A percentile compares a stretch with the other conserved stretches of the same genome.
These are phyloP conservation scores for Aspergillus egyptiacus DNA, from an alignment of 495 filamentous ascomycete genomes.

Conservation along the genomic window DNA sequence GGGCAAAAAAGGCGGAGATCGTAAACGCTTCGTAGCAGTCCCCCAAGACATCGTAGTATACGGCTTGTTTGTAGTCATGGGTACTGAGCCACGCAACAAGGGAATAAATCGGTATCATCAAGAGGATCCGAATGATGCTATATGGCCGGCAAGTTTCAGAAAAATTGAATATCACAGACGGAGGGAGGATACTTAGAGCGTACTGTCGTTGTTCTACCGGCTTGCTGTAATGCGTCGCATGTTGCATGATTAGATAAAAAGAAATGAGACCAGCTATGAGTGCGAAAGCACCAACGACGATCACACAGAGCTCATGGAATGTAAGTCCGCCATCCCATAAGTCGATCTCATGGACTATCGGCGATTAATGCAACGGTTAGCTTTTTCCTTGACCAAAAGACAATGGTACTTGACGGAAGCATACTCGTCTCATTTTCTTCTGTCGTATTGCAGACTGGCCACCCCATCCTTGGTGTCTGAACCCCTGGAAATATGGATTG, in stretches of 20 bases:
- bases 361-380: background rate
- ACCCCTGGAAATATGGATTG: background rate
- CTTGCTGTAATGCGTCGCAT: conserved; percentile 78
- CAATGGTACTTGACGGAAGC: background rate
- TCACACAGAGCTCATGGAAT: conserved; percentile 44
- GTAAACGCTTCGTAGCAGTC: conserved; percentile 93
- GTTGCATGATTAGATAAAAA: conserved; percentile 58
- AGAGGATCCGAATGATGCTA: conserved; percentile 84
- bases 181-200: conserved; percentile 28
- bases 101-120: conserved; percentile 85
- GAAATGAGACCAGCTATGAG: conserved; percentile 40
- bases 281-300: conserved; percentile 44
- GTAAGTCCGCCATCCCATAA: conserved; percentile 45
- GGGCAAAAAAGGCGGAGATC: conserved; percentile 85
- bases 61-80: conserved; percentile 68
- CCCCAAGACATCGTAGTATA: conserved; percentile 76
- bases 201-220: conserved; percentile 80
- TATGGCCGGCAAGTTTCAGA: conserved; percentile 30
- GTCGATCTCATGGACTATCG: conserved; percentile 34
- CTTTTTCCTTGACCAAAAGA: conserved; percentile 2
- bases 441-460: conserved; percentile 47
- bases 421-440: conserved; percentile 41
- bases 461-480: conserved; percentile 34
- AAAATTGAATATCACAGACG: too few species aligned
- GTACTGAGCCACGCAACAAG: conserved; percentile 72